Evolutionary conservation across 2,329 filamentous ascomycete genomes (phyloP), one percentile per base, ranked within the genome.

Genomic region (Parafenestella ontariensis): DNA sequence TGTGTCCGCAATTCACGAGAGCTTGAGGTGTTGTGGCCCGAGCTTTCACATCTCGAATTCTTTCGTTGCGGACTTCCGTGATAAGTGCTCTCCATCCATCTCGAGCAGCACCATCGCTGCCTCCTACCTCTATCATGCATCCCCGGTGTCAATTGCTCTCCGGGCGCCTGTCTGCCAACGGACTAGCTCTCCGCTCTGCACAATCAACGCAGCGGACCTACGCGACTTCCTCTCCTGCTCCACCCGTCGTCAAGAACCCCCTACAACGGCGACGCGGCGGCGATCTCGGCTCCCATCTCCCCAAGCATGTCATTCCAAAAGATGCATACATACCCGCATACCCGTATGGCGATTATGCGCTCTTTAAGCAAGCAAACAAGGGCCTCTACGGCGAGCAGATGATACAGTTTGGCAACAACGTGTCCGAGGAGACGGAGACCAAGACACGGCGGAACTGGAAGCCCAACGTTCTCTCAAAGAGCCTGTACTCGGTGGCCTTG

Each of bases 331-430:
- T 74, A 9, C 81, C 81, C 20, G 64, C 73, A 45, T 95, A 95
- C 75, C 91, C 91, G 0, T 88, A 90, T 77, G 90, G 90, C 44
- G 83, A 85, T 49, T 85, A 88, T 52, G 80, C 74, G 59, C 79
- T 87, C 62, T 95, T 90, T 83, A 93, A 94, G 79, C 91, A 95
- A 77, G 87, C 88, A 65, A 91, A 92, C 80, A 82, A 79, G 54
- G 89, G 89, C 41, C 86, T 92, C 8, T 92, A 90, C 78, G 91
- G 88, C 65, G 78, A 78, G 36, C 81, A 86, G 60, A 86, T 86
- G 69, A 89, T 93, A 72, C 89, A 87, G 46, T 92, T 89, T 76
- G 91, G 91, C 73, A 92, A 94, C 84, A 89, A 85, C 64, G 87
- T 94, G 46, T 87, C 86, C 40, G 80, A 84, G 64, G 83, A 87